Evolutionary conservation across 768 basidiomycete genomes (phyloP).

Genomic region (Boletus subcaerulescens): DNA sequence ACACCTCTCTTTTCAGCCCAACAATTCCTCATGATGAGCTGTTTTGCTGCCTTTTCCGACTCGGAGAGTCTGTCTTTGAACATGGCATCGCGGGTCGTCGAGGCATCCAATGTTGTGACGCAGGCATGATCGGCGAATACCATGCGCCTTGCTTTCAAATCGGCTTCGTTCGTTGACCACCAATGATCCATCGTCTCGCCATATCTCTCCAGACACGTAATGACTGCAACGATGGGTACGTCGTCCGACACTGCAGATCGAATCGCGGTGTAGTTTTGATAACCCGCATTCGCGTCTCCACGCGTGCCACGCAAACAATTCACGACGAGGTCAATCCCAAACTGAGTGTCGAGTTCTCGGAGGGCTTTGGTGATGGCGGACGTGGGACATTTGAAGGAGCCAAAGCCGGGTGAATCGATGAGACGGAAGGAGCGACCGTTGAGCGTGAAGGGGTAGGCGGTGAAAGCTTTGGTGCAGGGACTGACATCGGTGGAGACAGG

Average conservation of each 20-base stretch:
- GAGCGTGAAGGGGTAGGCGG: conserved; percentile 23
- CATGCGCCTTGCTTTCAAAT: conserved; percentile 34
- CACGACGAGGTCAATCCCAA: conserved; percentile 27
- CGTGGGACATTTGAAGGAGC: conserved; percentile 26
- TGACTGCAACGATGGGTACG: conserved; percentile 30
- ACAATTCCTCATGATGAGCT: conserved; percentile 26
- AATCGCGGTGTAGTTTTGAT: conserved; percentile 27
- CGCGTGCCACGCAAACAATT: conserved; percentile 28
- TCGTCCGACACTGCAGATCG: conserved; percentile 30
- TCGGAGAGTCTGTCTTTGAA: conserved; percentile 24
- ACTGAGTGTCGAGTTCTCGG: conserved; percentile 27
- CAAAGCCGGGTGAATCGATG: conserved; percentile 30
- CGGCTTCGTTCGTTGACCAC: conserved; percentile 38
- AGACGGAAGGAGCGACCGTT: conserved; percentile 29
- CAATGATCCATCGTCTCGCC: conserved; percentile 34
- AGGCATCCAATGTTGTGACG: conserved; percentile 33
- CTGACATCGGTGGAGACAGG: conserved; percentile 29
- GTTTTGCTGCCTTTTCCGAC: conserved; percentile 22
- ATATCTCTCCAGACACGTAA: conserved; percentile 32
- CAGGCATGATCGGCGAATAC: conserved; percentile 38
- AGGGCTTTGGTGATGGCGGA: conserved; percentile 25
- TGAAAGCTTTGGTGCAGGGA: conserved; percentile 27
- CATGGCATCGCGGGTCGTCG: conserved; percentile 11
- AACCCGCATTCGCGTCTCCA: conserved; percentile 27
- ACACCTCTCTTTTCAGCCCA: conserved; percentile 24